These are phyloP conservation scores for Sequoiadendron giganteum DNA, from an alignment of 75 land plant genomes.

Conservation along the genomic window DNA sequence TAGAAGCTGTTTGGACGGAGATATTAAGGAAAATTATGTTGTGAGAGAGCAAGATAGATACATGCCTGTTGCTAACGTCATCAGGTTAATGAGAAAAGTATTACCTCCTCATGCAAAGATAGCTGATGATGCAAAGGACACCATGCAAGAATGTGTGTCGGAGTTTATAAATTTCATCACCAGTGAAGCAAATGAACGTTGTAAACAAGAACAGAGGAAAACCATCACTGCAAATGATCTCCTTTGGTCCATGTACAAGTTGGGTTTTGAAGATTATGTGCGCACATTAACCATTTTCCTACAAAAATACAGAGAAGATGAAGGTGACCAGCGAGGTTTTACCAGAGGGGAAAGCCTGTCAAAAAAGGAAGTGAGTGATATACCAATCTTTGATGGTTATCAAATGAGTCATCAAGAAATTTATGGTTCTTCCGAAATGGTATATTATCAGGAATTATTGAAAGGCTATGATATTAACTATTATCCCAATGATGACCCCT, in stretches of 20 bases:
- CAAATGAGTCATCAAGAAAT: background rate
- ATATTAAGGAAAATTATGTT: background rate
- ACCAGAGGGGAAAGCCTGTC: background rate
- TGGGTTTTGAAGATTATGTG: background rate
- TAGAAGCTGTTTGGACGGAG: background rate
- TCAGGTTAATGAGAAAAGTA: conserved; percentile 60
- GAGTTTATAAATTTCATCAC: conserved; percentile 56
- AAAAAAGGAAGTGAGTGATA: background rate
- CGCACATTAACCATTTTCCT: background rate
- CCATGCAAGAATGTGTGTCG: conserved; percentile 48
- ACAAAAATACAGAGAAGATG: conserved; percentile 1
- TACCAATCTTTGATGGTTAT: background rate
- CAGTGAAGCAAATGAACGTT: conserved; percentile 60
- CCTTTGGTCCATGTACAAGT: background rate
- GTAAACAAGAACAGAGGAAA: conserved; percentile 23
- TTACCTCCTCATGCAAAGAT: conserved; percentile 42
- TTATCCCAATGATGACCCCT: background rate
- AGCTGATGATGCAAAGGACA: conserved; percentile 45
- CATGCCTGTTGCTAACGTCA: conserved; percentile 58
- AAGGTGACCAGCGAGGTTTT: background rate
- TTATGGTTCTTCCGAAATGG: background rate
- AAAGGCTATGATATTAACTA: background rate
- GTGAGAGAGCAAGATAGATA: conserved; percentile 49
- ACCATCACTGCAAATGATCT: conserved; percentile 17
- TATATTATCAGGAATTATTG: background rate